Conservation (phyloP, 495 filamentous ascomycete species). For the Pyrenopolyporus hunteri region DNA sequence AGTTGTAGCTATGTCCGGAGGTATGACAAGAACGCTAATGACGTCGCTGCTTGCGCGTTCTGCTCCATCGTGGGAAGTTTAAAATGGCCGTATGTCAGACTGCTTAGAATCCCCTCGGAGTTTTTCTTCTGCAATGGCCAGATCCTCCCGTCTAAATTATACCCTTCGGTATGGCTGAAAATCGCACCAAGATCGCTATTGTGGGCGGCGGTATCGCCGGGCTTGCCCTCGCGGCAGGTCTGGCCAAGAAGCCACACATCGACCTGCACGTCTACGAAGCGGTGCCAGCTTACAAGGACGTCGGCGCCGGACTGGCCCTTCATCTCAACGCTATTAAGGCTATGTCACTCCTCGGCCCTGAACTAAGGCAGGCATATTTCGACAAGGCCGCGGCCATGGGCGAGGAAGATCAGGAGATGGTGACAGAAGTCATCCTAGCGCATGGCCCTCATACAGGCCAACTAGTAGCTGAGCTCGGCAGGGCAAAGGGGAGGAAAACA, state of each 20-base stretch:
- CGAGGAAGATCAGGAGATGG: constrained; percentile 44
- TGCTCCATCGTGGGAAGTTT: neutral
- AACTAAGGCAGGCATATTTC: constrained; percentile 44
- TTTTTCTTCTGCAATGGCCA: too few species aligned
- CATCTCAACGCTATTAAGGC: constrained; percentile 48
- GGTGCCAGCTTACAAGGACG: constrained; percentile 40
- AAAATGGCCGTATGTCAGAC: constrained; percentile 3
- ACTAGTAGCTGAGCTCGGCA: constrained; percentile 46
- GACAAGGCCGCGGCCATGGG: constrained; percentile 44
- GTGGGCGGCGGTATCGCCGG: constrained; percentile 48
- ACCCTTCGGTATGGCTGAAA: constrained; percentile 5
- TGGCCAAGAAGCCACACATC: constrained; percentile 42
- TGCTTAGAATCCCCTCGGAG: too few species aligned
- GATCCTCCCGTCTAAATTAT: neutral
- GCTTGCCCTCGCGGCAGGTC: constrained; percentile 44
- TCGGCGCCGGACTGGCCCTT: constrained; percentile 48
- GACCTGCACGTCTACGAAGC: constrained; percentile 44
- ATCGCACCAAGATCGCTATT: constrained; percentile 43
- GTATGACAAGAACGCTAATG: constrained; percentile 2
- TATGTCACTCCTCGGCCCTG: constrained; percentile 43
- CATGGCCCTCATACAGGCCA: constrained; percentile 41
- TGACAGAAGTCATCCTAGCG: constrained; percentile 45
- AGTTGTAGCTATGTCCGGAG: neutral
- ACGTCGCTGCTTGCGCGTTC: constrained; percentile 20
- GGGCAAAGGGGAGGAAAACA: constrained; percentile 48